phyloP scores from a whole-genome alignment of 345 rosid species.

The Eucalyptus sp. region DNA sequence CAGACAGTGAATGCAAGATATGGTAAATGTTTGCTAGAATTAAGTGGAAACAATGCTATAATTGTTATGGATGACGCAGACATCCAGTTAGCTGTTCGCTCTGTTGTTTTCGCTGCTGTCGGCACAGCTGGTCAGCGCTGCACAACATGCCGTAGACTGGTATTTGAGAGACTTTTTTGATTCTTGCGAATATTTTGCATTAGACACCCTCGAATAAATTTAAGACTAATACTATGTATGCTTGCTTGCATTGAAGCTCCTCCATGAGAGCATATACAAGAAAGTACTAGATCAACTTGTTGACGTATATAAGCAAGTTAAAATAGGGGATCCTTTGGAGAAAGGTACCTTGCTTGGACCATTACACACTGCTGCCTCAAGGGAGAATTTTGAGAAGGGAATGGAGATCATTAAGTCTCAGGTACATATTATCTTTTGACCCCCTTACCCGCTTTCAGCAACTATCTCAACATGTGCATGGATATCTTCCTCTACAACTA shows the following conservation, averaged over 20 bases:
- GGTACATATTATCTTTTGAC: conserved; percentile 23
- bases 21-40: conserved; percentile 88
- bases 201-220: background rate
- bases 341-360: conserved; percentile 87
- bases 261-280: conserved; percentile 77
- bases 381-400: conserved; percentile 71
- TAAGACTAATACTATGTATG: background rate
- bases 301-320: conserved; percentile 75
- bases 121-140: conserved; percentile 99
- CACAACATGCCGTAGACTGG: conserved; percentile 99
- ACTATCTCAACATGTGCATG: background rate
- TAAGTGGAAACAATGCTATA: conserved; percentile 96
- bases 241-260: conserved; percentile 42
- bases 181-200: background rate
- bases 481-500: background rate
- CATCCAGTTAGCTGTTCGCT: conserved; percentile 69
- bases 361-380: conserved; percentile 62
- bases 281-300: conserved; percentile 63
- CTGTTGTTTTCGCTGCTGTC: conserved; percentile 90
- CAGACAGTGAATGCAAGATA: conserved; percentile 69
- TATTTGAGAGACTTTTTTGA: conserved; percentile 3
- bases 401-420: conserved; percentile 80
- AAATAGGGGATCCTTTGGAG: conserved; percentile 82
- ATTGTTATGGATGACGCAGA: conserved; percentile 93
- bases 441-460: background rate